Conservation (phyloP, 805 yeast genomes). For the Sungouiella thailandica region DNA sequence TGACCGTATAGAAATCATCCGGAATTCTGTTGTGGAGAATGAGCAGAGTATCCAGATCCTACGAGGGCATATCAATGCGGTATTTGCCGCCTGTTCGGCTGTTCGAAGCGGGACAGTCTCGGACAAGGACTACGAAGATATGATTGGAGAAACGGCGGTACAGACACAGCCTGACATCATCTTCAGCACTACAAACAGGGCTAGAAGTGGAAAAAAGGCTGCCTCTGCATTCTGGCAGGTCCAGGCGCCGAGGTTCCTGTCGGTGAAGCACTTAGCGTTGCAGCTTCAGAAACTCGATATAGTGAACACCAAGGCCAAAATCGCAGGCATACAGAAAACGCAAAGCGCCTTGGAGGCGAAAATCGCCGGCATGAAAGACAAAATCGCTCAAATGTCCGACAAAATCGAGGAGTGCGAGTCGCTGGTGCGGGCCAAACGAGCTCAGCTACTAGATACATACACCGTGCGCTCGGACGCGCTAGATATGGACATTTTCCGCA, state of each 20-base stretch:
- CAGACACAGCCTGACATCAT: neutral
- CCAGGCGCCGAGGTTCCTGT: slow-evolving; percentile 4
- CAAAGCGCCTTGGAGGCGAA: neutral
- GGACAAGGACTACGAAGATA: no score
- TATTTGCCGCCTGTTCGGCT: slow-evolving; percentile 17
- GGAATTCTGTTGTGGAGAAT: slow-evolving; percentile 22
- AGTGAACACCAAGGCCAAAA: slow-evolving; percentile 6
- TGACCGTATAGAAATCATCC: slow-evolving; percentile 16
- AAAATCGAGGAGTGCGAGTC: slow-evolving; percentile 1
- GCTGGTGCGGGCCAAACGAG: neutral
- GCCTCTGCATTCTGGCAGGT: no score
- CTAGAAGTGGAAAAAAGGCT: neutral
- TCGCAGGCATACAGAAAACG: slow-evolving; percentile 2
- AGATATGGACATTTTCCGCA: slow-evolving; percentile 3
- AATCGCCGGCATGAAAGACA: neutral
- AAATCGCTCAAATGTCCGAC: slow-evolving; percentile 4
- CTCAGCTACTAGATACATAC: neutral
- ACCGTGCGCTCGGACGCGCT: neutral
- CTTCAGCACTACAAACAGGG: neutral
- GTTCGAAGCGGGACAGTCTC: slow-evolving; percentile 12
- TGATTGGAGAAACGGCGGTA: neutral
- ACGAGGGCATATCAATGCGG: slow-evolving; percentile 21
- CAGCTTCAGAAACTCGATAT: slow-evolving; percentile 28
- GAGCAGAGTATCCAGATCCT: slow-evolving; percentile 19
- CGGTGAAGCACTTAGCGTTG: slow-evolving; percentile 21